Base-by-base conservation (phyloP, 805 yeast species). In the Candida khao-thaluensis region DNA sequence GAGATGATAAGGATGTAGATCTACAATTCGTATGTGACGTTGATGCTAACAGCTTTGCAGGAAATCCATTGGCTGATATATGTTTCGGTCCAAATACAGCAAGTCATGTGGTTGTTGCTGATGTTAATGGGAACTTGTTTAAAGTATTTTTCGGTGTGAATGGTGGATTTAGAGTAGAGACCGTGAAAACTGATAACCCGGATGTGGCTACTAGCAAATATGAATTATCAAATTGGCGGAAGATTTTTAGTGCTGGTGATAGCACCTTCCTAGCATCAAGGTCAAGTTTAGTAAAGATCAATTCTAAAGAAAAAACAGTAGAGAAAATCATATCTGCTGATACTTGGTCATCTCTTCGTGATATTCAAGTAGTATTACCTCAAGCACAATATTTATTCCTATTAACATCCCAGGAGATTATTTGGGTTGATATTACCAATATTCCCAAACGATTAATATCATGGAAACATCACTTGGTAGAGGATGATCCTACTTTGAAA, bases 401-500 rank as follows among this genome's bases (percentile, higher is more conserved):
- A 5, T 59, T 88, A 18, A 85, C 95, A 0, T 72, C 88, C 1
- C 76, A 72, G 41, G 90, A 85, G 49, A 37, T 89, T 6, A 71
- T 78, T 0, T 63, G 89, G 70, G 64, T 59, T 54, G 27, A 46
- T 3, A 12, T 38, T 47, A 11, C 59, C 61, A 9, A 42, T 1
- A 52, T 46, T 7, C 57, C 60, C 3, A 60, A 60, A 21, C 68
- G 84, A 41, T 43, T 76, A 2, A 51, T 87, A 1, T 74, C 90
- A 0, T 85, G 95, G 90, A 82, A 81, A 44, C 96, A 88, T 57
- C 75, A 62, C 43, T 57, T 84, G 16, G 71, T 72, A 30, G 67
- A 73, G 6, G 46, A 55, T 1, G 95, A 86, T 48, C 71, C 74
- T 1, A 70, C 86, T 0, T 48, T 81, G 39, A 61, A 55, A 37